Evolutionary conservation across 306 rosid species (phyloP).

Genomic region (Vigna trinervia): DNA sequence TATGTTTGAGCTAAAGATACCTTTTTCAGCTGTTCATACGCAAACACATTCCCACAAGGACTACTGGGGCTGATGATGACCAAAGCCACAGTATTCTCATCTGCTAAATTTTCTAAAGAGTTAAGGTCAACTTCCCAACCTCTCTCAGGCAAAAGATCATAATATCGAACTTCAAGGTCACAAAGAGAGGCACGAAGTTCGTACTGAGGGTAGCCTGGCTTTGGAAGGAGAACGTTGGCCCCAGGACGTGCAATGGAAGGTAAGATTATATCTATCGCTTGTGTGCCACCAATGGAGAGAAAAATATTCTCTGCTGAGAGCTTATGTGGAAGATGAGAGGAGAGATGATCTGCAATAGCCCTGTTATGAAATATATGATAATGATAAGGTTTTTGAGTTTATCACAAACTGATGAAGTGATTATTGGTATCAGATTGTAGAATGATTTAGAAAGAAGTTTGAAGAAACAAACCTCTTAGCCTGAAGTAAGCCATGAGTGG

Average conservation of each 20-base stretch:
- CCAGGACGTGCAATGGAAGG: slow-evolving; percentile 61
- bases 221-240: slow-evolving; percentile 67
- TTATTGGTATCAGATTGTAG: background rate
- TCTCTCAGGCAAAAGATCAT: slow-evolving; percentile 59
- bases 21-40: slow-evolving; percentile 55
- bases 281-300: slow-evolving; percentile 60
- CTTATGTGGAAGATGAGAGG: slow-evolving; percentile 34
- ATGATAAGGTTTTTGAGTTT: too few species aligned
- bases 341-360: slow-evolving; percentile 52
- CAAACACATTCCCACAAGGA: slow-evolving; percentile 65
- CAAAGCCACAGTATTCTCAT: slow-evolving; percentile 62
- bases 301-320: slow-evolving; percentile 44
- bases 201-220: slow-evolving; percentile 65
- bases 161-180: slow-evolving; percentile 59
- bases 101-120: slow-evolving; percentile 57
- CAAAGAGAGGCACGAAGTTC: slow-evolving; percentile 47
- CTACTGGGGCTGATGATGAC: slow-evolving; percentile 63
- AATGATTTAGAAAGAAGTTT: background rate
- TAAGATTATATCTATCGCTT: slow-evolving; percentile 57
- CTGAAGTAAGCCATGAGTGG: slow-evolving; percentile 48
- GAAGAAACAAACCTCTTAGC: slow-evolving; percentile 56
- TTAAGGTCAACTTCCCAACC: slow-evolving; percentile 70
- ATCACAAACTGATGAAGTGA: too few species aligned
- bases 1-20: slow-evolving; percentile 25
- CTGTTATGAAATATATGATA: background rate